phyloP scores from a whole-genome alignment of 768 basidiomycete genomes.

The Amanita brunnescens region DNA sequence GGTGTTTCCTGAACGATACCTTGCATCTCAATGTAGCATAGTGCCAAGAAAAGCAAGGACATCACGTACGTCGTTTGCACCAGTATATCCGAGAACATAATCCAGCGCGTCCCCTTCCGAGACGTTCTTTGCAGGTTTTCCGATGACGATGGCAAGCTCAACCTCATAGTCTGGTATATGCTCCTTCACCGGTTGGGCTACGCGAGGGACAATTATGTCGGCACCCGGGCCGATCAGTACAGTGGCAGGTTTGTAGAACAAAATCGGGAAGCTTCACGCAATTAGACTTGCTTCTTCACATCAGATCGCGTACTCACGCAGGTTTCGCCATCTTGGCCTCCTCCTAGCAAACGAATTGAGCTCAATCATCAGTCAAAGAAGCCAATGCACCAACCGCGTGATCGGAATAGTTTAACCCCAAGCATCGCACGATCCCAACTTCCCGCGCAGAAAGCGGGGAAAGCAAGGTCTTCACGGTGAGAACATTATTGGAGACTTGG shows the following conservation, averaged over 20 bases:
- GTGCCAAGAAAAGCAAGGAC: slow-evolving; percentile 3
- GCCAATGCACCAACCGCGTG: slow-evolving; percentile 48
- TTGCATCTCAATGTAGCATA: slow-evolving; percentile 13
- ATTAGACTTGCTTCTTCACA: not conserved
- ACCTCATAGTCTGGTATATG: slow-evolving; percentile 80
- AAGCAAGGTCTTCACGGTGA: slow-evolving; percentile 67
- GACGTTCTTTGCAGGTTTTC: slow-evolving; percentile 73
- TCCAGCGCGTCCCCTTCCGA: slow-evolving; percentile 74
- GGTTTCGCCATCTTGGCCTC: slow-evolving; percentile 61
- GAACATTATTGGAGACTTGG: slow-evolving; percentile 48
- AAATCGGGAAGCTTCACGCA: slow-evolving; percentile 46
- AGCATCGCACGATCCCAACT: slow-evolving; percentile 62
- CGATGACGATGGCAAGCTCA: slow-evolving; percentile 76
- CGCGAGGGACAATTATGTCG: slow-evolving; percentile 54
- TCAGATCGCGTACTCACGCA: slow-evolving; percentile 32
- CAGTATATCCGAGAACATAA: slow-evolving; percentile 80
- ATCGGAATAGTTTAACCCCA: slow-evolving; percentile 80
- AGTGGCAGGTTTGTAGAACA: slow-evolving; percentile 74
- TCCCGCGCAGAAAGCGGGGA: slow-evolving; percentile 60
- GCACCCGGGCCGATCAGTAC: slow-evolving; percentile 65
- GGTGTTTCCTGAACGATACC: slow-evolving; percentile 80
- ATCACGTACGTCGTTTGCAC: slow-evolving; percentile 58
- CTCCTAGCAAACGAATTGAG: slow-evolving; percentile 30
- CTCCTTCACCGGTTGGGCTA: slow-evolving; percentile 58
- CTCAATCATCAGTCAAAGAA: not conserved